Evolutionary conservation across 2,329 filamentous ascomycete species (phyloP), one percentile per base, ranked within the genome.

Genomic region (Pseudogymnoascus sp.): DNA sequence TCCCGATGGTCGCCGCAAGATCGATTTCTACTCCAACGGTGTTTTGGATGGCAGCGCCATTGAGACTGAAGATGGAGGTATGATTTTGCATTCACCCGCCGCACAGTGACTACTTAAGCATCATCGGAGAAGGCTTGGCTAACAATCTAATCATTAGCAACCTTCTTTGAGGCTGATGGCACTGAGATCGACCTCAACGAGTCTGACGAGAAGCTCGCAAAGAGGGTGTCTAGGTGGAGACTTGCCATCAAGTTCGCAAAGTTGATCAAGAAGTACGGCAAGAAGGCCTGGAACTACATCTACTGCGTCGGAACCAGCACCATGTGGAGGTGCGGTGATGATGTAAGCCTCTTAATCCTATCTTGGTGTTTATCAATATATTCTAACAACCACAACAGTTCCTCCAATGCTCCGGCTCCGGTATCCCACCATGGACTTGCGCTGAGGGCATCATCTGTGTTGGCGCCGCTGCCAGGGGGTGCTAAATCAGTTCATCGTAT

Each of bases 61-160:
- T 37, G 53, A 59, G 53, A 59, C 53, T 15, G 53, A 59, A 7
- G n/a, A 59, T 21, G 53, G 53, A 59, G 19, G 53, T 59, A 33
- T 7, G 23, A 3, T 37, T n/a, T 23, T 21, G 4, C 38, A 33
- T 59, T 1, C 23, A 7, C 53, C 4, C 38, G 10, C 53, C 19
- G 10, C 17, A 35, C 13, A 44, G 11, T 23, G 19, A 3, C n/a
- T 10, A 17, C 6, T 40, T 40, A 17, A 6, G 19, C 19, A 26
- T 56, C 7, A 9, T 29, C 2, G 26, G 26, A 21, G n/a, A 33
- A 33, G 31, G 11, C 31, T 11, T 33, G 31, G n/a, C 29, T 33
- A 35, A 33, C 35, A n/a, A 59, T 7, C 10, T 33, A 11, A 19
- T 19, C 21, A 23, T 31, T 4, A 33, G 53, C 53, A 33, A 59